Evolutionary conservation across 2,329 filamentous ascomycete genomes (phyloP), one percentile per base, ranked within the genome.

Genomic region (Nemania sp.): DNA sequence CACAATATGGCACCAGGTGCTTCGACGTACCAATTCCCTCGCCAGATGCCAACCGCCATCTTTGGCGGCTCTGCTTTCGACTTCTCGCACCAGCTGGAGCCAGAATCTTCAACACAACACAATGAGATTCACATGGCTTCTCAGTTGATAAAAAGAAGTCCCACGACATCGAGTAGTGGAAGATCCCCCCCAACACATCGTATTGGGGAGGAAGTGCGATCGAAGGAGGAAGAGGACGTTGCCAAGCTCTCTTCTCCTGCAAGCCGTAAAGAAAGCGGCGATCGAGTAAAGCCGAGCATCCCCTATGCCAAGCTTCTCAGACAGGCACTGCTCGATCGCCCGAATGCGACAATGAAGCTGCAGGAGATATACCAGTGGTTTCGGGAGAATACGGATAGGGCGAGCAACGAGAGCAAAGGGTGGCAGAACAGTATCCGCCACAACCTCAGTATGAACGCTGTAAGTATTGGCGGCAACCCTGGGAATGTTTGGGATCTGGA

Each of bases 401-500:
- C 85, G 4, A 86, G 81, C 54, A 82, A 83, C 47, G 81, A 80
- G 7, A 78, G 76, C 12, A 89, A 87, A 68, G 94, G 93, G 10
- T 98, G 94, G 94, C 90, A 94, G 77, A 98, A 97, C 75, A 96
- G 91, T 73, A 96, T 98, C 66, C 86, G 94, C 2, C 94, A 98
- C 75, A 98, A 98, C 68, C 80, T 98, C 7, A 97, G 92, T 49
- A 97, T 98, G 93, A 98, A 98, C 69, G 83, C 84, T 62, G 94
- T 97, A 85, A 77, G 87, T 81, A 25, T 13, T 57, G 3, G 11
- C 10, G 35, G 15, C 35, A 39, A 5, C 25, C 25, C 25, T 29
- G 4, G 7, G 12, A 11, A 11, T 11, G 15, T 5, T 12, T 12
- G 3, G 11, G 15, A 39, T 39, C 35, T 39, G 12, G 5, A 11